Conservation (phyloP, 208 protist genomes). For the Crithidia acanthocephali region DNA sequence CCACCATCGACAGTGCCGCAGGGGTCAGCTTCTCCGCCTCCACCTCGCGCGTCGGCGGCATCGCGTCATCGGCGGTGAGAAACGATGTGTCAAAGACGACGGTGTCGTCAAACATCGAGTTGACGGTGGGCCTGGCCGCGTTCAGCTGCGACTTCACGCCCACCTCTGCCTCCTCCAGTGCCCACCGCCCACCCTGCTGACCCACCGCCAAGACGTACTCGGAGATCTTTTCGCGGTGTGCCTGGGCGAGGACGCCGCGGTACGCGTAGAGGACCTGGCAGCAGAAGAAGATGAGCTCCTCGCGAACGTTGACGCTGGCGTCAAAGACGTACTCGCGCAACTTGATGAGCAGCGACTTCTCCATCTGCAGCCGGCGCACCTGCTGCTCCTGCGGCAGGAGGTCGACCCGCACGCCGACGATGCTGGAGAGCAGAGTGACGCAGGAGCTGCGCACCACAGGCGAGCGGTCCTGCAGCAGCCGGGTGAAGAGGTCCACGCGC, state of each 20-base stretch:
- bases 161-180: constrained; percentile 74
- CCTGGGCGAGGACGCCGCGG: constrained; percentile 34
- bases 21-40: constrained; percentile 27
- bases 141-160: constrained; percentile 81
- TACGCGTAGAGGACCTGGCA: constrained; percentile 79
- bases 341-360: constrained; percentile 86
- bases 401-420: constrained; percentile 73
- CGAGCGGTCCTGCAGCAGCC: constrained; percentile 79
- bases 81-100: constrained; percentile 69
- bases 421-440: constrained; percentile 82
- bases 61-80: constrained; percentile 53
- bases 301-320: constrained; percentile 84
- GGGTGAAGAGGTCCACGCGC: constrained; percentile 73
- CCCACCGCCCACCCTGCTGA: constrained; percentile 47
- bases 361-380: constrained; percentile 80
- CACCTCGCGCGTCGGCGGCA: constrained; percentile 35
- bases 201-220: constrained; percentile 65
- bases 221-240: constrained; percentile 36
- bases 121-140: constrained; percentile 78
- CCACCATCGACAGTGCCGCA: constrained; percentile 41
- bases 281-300: constrained; percentile 89
- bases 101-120: constrained; percentile 69
- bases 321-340: constrained; percentile 81
- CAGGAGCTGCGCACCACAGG: constrained; percentile 89
- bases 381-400: constrained; percentile 59